These are phyloP conservation scores for Kwoniella newhampshirensis DNA, from an alignment of 768 basidiomycete species.

Conservation along the genomic window DNA sequence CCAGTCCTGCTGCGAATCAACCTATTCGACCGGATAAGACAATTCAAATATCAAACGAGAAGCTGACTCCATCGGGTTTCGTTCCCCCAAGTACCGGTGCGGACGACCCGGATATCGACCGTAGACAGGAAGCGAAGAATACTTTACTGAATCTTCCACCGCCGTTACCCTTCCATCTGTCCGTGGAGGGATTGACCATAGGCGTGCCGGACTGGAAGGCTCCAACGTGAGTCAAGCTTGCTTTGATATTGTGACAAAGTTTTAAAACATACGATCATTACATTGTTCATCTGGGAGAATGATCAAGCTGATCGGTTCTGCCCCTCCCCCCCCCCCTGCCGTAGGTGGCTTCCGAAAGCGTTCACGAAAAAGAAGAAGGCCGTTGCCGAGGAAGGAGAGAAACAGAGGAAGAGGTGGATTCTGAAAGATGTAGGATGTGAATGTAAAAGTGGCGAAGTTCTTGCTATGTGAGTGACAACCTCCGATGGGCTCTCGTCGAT, in stretches of 20 bases:
- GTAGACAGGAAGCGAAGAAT: background rate
- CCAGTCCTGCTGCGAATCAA: no score
- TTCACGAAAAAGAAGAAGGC: slow-evolving; percentile 9
- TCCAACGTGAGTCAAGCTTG: slow-evolving; percentile 6
- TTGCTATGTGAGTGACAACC: slow-evolving; percentile 56
- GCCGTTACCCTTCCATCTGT: slow-evolving; percentile 33
- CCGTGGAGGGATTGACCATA: slow-evolving; percentile 30
- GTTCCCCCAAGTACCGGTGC: no score
- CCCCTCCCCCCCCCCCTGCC: background rate
- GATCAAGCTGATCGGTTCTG: no score
- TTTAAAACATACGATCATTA: no score
- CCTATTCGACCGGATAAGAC: no score
- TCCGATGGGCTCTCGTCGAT: no score
- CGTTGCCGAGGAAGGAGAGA: slow-evolving; percentile 10
- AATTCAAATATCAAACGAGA: no score
- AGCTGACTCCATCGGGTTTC: no score
- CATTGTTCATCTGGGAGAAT: no score
- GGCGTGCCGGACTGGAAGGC: slow-evolving; percentile 30
- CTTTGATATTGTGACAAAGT: no score
- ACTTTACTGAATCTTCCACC: slow-evolving; percentile 39
- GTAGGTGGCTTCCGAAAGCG: slow-evolving; percentile 26
- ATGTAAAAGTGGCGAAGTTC: slow-evolving; percentile 54
- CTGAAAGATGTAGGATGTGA: slow-evolving; percentile 46
- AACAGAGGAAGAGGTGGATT: slow-evolving; percentile 40
- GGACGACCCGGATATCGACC: no score